Conservation (phyloP, 2,329 filamentous ascomycete genomes). For the Whalleya microplaca region DNA sequence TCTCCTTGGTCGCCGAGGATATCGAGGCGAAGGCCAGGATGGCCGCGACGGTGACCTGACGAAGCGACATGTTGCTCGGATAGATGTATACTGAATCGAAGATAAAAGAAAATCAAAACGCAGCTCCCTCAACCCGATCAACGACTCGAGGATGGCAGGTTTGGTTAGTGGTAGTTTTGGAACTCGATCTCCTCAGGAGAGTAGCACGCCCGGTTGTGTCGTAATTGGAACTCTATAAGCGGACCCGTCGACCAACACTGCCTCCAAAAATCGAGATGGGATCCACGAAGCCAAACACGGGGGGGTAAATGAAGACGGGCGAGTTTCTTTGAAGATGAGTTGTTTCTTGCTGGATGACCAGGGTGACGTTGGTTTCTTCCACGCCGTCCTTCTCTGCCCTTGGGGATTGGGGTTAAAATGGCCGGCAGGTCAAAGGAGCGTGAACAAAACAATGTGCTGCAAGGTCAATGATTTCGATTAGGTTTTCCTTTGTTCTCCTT, state of each 20-base stretch:
- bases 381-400: constrained; percentile 15
- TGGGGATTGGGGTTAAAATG: constrained; percentile 1
- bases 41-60: constrained; percentile 31
- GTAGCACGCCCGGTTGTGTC: constrained; percentile 9
- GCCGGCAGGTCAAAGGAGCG: constrained; percentile 14
- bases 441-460: constrained; percentile 25
- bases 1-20: constrained; percentile 33
- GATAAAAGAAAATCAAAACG: constrained; percentile 9
- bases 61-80: constrained; percentile 31
- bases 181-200: constrained; percentile 21
- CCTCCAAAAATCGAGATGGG: constrained; percentile 1
- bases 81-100: constrained; percentile 17
- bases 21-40: constrained; percentile 33
- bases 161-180: constrained; percentile 2
- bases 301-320: constrained; percentile 18
- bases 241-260: constrained; percentile 15
- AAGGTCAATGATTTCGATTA: constrained; percentile 20
- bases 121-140: constrained; percentile 33
- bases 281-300: constrained; percentile 11
- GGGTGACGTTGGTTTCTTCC: constrained; percentile 3
- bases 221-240: constrained; percentile 8
- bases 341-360: constrained; percentile 12
- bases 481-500: constrained; percentile 17
- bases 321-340: constrained; percentile 19
- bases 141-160: constrained; percentile 31